Conservation (phyloP, 176 grass and related monocot species). For the Triticum aestivum region DNA sequence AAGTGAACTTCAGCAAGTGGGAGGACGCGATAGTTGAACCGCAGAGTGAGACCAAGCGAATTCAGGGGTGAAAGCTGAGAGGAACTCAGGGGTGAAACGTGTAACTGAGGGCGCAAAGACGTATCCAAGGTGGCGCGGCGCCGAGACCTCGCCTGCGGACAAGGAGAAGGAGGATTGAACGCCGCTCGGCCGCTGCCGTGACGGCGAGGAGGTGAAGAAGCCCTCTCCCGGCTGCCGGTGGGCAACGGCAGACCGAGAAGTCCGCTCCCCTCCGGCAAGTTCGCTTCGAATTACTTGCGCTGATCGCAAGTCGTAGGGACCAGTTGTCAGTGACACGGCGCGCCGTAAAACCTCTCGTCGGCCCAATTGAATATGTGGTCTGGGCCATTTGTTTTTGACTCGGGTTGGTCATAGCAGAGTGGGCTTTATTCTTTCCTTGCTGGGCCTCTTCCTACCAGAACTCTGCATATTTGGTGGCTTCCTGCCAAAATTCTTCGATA, state of each 20-base stretch:
- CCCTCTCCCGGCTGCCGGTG: slow-evolving; percentile 3
- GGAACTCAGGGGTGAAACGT: not conserved
- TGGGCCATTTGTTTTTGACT: too few relatives aligned
- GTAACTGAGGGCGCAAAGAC: not conserved
- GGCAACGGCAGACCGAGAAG: not conserved
- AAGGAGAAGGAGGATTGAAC: not conserved
- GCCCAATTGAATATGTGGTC: not conserved
- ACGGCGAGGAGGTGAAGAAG: not conserved
- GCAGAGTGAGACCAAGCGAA: not conserved
- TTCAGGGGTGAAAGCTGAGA: not conserved
- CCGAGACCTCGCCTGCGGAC: not conserved
- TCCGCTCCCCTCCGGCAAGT: not conserved
- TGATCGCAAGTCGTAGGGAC: not conserved
- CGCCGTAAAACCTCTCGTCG: not conserved
- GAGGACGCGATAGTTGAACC: not conserved
- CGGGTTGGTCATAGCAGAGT: not conserved
- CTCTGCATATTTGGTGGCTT: not conserved
- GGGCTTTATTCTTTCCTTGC: not conserved
- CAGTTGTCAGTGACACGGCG: not conserved
- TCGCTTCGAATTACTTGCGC: not conserved
- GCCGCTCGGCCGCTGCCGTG: not conserved
- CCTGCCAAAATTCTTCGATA: too few relatives aligned
- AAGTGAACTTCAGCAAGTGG: not conserved
- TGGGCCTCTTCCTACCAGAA: too few relatives aligned
- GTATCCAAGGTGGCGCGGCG: not conserved